phyloP scores from a whole-genome alignment of 352 stramenopile species.

The Phytophthora uliginosa region DNA sequence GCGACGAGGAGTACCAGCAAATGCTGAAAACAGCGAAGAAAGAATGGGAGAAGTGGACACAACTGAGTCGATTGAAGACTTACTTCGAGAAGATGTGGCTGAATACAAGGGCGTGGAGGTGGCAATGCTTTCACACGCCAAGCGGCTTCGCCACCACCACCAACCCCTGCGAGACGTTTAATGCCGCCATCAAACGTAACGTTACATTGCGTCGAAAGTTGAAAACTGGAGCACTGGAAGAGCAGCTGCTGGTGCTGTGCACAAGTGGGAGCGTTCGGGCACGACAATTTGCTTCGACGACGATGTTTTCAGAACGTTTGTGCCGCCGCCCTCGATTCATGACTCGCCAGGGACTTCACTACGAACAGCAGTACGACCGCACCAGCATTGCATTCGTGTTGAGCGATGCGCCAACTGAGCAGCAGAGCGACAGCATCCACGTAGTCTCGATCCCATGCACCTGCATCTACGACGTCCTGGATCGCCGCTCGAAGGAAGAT shows the following conservation, averaged over 20 bases:
- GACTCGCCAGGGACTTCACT: too few species aligned
- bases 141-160: conserved; percentile 29
- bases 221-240: conserved; percentile 5
- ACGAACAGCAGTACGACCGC: too few species aligned
- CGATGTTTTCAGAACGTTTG: too few species aligned
- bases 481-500: too few species aligned
- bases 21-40: background rate
- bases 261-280: conserved; percentile 3
- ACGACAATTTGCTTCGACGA: background rate
- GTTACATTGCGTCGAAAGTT: conserved; percentile 22
- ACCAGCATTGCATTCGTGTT: too few species aligned
- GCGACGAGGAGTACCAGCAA: conserved; percentile 1
- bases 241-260: conserved; percentile 4
- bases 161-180: conserved; percentile 40
- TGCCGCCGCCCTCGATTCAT: too few species aligned
- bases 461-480: too few species aligned
- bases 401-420: too few species aligned
- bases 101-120: conserved; percentile 13
- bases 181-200: conserved; percentile 34
- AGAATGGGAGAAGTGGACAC: conserved; percentile 1
- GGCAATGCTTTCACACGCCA: conserved; percentile 26
- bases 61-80: background rate
- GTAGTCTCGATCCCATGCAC: too few species aligned
- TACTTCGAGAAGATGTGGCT: conserved; percentile 19
- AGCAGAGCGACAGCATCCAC: too few species aligned